Evolutionary conservation across 176 grass and related monocot species (phyloP), one percentile per base, ranked within the genome.

Genomic region (Elaeis guineensis): DNA sequence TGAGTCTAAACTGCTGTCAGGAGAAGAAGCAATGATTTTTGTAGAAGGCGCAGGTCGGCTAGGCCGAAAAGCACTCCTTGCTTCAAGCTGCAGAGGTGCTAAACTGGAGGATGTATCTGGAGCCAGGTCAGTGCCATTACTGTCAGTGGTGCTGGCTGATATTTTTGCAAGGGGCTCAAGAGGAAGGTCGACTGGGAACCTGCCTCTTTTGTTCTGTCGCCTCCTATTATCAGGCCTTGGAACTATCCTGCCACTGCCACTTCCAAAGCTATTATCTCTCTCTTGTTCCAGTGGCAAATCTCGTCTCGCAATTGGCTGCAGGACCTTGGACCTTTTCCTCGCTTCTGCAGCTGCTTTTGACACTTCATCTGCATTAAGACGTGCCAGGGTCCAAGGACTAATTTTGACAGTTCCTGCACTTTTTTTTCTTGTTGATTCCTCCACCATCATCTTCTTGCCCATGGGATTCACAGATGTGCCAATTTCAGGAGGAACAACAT

Each of bases 301-400:
- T 58, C 72, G 77, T 73, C 71, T 82, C 53, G n/a, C 16, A 6
- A 86, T 61, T 66, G 87, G 93, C 58, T 92, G 89, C 59, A 98
- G 76, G 63, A 92, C 77, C 55, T 78, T 85, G 76, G 93, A 98
- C 80, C 85, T 98, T 72, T 92, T 98, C 61, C 74, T 78, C 20
- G 93, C 88, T 48, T 89, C 72, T 0, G 82, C 82, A 16, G 93
- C 93, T 70, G 85, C 88, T 81, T 86, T 98, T 18, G 88, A 98
- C 62, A 98, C 93, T 72, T 98, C 93, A 61, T 98, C 93, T 1
- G 93, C 88, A 29, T 98, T 98, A 52, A 98, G 81, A 21, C 93
- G 88, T 58, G 93, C 93, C 64, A 98, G 39, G 30, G 93, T 88
- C 93, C 93, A 98, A 65, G 93, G 88, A 63, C 82, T 98, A 51